Conservation (phyloP, 495 filamentous ascomycete genomes). For the Bacidia rubella region DNA sequence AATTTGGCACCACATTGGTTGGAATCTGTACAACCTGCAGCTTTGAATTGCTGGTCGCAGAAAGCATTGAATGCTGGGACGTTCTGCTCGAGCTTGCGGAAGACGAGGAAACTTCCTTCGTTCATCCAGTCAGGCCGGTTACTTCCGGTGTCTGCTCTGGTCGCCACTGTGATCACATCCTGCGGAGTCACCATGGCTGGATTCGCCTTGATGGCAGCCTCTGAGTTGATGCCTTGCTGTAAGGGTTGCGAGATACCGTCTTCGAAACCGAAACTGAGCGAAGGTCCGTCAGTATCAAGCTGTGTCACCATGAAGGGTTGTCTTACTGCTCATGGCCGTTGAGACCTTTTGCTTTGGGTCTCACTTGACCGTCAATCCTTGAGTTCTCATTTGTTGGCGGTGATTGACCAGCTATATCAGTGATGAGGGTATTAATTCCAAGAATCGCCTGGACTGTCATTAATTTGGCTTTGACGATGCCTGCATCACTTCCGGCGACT, state of each 20-base stretch:
- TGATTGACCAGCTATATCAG: slow-evolving; percentile 19
- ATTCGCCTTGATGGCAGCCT: slow-evolving; percentile 14
- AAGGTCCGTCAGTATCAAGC: background rate
- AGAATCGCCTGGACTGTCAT: background rate
- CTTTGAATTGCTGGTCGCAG: slow-evolving; percentile 15
- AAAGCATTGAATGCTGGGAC: slow-evolving; percentile 24
- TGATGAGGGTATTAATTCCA: slow-evolving; percentile 7
- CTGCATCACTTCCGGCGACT: background rate
- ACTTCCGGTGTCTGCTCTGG: slow-evolving; percentile 11
- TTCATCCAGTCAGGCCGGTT: slow-evolving; percentile 23
- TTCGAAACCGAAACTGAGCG: slow-evolving; percentile 22
- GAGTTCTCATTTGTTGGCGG: slow-evolving; percentile 10
- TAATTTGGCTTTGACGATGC: background rate
- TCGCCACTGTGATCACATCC: slow-evolving; percentile 20
- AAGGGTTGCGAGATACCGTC: slow-evolving; percentile 25
- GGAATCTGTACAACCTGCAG: slow-evolving; percentile 8
- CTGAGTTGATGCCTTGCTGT: slow-evolving; percentile 16
- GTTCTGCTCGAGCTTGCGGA: slow-evolving; percentile 27
- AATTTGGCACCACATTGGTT: slow-evolving; percentile 27
- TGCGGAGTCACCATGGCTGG: slow-evolving; percentile 13
- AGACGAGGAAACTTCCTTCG: slow-evolving; percentile 26
- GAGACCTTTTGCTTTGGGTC: slow-evolving; percentile 18
- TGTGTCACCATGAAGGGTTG: slow-evolving; percentile 2
- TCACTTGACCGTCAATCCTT: slow-evolving; percentile 19
- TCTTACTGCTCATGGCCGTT: slow-evolving; percentile 27